phyloP scores from a whole-genome alignment of 352 stramenopile genomes.

The Phytophthora brassicae region DNA sequence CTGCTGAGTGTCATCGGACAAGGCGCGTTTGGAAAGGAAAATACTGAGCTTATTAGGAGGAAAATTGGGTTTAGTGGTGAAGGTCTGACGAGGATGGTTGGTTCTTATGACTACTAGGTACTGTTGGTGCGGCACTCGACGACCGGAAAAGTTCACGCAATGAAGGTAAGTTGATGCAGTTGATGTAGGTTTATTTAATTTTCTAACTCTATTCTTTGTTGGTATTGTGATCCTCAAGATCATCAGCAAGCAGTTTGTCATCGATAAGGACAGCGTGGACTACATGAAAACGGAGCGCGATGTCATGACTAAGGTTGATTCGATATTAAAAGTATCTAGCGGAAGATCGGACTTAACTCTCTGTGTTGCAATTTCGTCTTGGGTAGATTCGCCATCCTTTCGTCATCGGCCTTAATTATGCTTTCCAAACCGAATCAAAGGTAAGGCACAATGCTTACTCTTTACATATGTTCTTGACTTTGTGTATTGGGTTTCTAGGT shows the following conservation, averaged over 20 bases:
- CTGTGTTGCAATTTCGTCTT: background rate
- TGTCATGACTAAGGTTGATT: slow-evolving; percentile 77
- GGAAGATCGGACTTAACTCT: background rate
- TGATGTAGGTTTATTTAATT: too few species aligned
- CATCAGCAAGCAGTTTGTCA: slow-evolving; percentile 82
- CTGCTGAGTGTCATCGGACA: slow-evolving; percentile 96
- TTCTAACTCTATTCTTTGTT: too few species aligned
- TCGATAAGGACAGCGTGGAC: slow-evolving; percentile 75
- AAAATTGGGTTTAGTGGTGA: background rate
- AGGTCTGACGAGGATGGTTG: slow-evolving; percentile 1
- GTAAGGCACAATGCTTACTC: slow-evolving; percentile 19
- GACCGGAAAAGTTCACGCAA: slow-evolving; percentile 67
- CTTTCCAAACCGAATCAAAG: slow-evolving; percentile 86
- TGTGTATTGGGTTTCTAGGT: slow-evolving; percentile 34
- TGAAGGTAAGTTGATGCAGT: slow-evolving; percentile 71
- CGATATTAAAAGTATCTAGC: too few species aligned
- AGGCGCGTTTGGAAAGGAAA: slow-evolving; percentile 73
- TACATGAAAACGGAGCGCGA: slow-evolving; percentile 86
- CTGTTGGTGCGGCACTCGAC: slow-evolving; percentile 69
- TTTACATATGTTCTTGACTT: background rate
- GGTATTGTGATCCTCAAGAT: slow-evolving; percentile 67
- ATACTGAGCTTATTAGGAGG: background rate
- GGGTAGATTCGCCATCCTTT: slow-evolving; percentile 81
- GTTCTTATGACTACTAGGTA: slow-evolving; percentile 42
- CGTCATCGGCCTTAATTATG: slow-evolving; percentile 75